Evolutionary conservation across 352 stramenopile genomes (phyloP).

Genomic region (Phytophthora quininea): DNA sequence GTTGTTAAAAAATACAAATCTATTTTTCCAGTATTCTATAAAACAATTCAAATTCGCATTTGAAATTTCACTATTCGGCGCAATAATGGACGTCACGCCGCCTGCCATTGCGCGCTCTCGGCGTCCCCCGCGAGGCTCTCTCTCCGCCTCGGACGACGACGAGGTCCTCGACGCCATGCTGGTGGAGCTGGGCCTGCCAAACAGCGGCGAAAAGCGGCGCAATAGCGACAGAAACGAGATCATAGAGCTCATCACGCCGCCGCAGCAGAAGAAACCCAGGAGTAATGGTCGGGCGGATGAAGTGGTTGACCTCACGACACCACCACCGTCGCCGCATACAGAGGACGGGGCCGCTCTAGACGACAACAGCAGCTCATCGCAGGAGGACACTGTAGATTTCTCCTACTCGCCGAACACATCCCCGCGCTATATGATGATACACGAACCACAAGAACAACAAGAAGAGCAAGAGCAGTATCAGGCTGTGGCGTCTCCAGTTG

Average conservation of each 20-base stretch:
- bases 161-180: constrained; percentile 38
- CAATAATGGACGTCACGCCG: constrained; percentile 8
- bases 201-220: constrained; percentile 17
- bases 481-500: constrained; percentile 1
- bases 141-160: constrained; percentile 35
- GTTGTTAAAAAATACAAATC: too few relatives aligned
- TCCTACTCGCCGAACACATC: constrained; percentile 26
- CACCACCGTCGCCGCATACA: constrained; percentile 15
- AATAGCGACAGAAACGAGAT: constrained; percentile 24
- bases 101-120: background rate
- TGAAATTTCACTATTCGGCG: too few relatives aligned
- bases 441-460: background rate
- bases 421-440: constrained; percentile 22
- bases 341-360: background rate
- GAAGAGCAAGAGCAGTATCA: constrained; percentile 7
- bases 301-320: constrained; percentile 57
- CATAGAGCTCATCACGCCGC: constrained; percentile 55
- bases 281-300: constrained; percentile 19
- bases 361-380: constrained; percentile 1
- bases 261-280: constrained; percentile 19
- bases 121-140: constrained; percentile 20
- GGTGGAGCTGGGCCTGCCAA: constrained; percentile 37
- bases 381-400: constrained; percentile 6
- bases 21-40: too few relatives aligned
- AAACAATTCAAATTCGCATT: too few relatives aligned